Evolutionary conservation across 2,329 filamentous ascomycete species (phyloP).

Genomic region (Myriosclerotinia curreyana): DNA sequence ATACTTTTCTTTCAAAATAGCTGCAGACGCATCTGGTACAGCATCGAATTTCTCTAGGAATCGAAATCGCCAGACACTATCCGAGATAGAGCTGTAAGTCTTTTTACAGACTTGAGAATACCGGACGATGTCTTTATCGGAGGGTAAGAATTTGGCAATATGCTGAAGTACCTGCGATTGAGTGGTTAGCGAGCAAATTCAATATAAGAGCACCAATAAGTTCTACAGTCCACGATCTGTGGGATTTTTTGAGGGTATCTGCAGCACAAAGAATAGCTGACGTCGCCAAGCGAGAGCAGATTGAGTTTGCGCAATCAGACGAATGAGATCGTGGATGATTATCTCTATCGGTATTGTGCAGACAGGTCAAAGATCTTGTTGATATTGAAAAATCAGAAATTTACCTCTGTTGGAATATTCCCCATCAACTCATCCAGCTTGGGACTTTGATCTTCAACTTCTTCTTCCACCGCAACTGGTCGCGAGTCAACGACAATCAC

Average conservation of each 20-base stretch:
- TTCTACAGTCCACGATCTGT: neutral
- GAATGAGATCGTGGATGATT: neutral
- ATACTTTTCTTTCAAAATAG: conserved; percentile 35
- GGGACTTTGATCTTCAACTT: neutral
- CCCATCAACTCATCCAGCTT: neutral
- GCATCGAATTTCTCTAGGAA: conserved; percentile 46
- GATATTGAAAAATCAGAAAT: neutral
- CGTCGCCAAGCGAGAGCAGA: neutral
- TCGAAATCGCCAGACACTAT: conserved; percentile 47
- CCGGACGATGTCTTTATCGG: conserved; percentile 45
- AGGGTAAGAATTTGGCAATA: conserved; percentile 32
- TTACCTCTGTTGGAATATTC: conserved; percentile 1
- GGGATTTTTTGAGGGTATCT: neutral
- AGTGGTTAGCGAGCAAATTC: conserved; percentile 12
- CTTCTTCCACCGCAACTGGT: neutral
- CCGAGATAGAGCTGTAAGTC: conserved; percentile 42
- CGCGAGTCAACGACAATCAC: conserved; percentile 8
- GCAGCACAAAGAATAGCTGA: neutral
- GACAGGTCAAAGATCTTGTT: neutral
- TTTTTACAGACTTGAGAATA: conserved; percentile 44
- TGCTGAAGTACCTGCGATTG: conserved; percentile 35
- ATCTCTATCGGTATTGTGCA: too few relatives aligned
- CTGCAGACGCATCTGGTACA: conserved; percentile 31
- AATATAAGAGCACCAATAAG: neutral
- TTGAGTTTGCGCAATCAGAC: neutral